Base-by-base conservation (phyloP, 73 alveolate genomes). In the Loxodes magnus region DNA sequence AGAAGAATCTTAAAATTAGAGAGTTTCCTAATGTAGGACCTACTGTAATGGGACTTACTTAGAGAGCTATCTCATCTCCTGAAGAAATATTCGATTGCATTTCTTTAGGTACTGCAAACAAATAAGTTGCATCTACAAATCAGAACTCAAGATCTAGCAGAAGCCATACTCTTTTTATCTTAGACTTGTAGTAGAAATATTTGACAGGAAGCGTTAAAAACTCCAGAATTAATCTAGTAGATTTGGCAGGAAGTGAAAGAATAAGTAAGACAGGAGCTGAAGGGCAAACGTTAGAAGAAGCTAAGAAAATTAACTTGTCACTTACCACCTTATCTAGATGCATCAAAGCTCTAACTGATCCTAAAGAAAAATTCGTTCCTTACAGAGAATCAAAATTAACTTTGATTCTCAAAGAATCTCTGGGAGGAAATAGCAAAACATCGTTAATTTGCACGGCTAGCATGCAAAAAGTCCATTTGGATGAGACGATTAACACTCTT, bases 341-440 rank as follows among this genome's bases (percentile, higher is more conserved):
- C 50, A 90, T 90, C 20, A 66, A 79, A 33, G 87, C 98, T 25
- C 69, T 90, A 33, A 89, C 88, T 2, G 94, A 88, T 71, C 71
- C 84, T 37, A 91, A 91, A 66, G 64, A 84, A 31, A 68, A 82
- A 14, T 91, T 87, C 72, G 74, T 87, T 10, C 98, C 98, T 1
- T 91, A 91, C 71, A 65, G 98, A 60, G 99, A 93, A 53, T 89
- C 99, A 5, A 93, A 93, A 64, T 71, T 93, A 17, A 93, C 99
- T 22, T 57, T 95, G 38, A 79, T 93, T 42, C 69, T 93, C 21
- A 69, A 89, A 74, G 99, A 93, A 54, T 93, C 99, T 35, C 61
- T 93, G 12, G 99, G 99, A 44, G 99, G 99, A 20, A 93, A 93
- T 76, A 84, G 98, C 17, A 93, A 93, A 62, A 93, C 99, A 12